Percentiles rank a stretch among this genome's conserved stretches.
Conservation (phyloP, 2,329 filamentous ascomycete species). For the Colletotrichum sp. region DNA sequence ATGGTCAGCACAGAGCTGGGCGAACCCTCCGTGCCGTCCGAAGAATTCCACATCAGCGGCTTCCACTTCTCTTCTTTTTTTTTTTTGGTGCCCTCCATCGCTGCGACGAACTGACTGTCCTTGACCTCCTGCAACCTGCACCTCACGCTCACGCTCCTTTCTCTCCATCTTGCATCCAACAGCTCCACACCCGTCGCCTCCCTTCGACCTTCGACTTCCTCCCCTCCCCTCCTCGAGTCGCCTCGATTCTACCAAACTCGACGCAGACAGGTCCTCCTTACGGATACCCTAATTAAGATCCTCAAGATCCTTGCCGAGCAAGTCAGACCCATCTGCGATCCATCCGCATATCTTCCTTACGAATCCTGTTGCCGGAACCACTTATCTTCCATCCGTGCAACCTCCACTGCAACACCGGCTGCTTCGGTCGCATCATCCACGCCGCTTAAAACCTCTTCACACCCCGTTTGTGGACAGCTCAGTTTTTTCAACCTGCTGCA, state of each 20-base stretch:
- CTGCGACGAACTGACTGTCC: neutral
- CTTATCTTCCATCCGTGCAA: conserved; percentile 19
- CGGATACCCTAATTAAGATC: neutral
- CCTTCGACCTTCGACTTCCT: neutral
- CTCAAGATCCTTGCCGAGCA: neutral
- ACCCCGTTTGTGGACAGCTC: neutral
- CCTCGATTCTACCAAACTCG: neutral
- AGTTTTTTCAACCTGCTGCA: neutral
- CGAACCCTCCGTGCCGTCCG: neutral
- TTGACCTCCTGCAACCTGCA: neutral
- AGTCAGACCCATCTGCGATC: neutral
- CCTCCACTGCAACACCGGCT: conserved; percentile 19
- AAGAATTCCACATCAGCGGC: conserved; percentile 6
- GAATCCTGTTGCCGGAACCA: conserved; percentile 8
- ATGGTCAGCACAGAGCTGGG: neutral
- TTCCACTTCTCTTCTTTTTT: neutral
- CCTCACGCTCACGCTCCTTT: neutral
- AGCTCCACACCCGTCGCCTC: neutral
- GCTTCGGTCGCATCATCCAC: conserved; percentile 10
- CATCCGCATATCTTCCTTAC: neutral
- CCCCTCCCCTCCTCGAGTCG: neutral
- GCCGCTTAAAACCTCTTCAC: conserved; percentile 14
- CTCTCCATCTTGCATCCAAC: neutral
- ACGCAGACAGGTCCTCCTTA: neutral
- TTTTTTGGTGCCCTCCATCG: neutral